Conservation (phyloP, 2,329 filamentous ascomycete species). For the Xylaria sp. region DNA sequence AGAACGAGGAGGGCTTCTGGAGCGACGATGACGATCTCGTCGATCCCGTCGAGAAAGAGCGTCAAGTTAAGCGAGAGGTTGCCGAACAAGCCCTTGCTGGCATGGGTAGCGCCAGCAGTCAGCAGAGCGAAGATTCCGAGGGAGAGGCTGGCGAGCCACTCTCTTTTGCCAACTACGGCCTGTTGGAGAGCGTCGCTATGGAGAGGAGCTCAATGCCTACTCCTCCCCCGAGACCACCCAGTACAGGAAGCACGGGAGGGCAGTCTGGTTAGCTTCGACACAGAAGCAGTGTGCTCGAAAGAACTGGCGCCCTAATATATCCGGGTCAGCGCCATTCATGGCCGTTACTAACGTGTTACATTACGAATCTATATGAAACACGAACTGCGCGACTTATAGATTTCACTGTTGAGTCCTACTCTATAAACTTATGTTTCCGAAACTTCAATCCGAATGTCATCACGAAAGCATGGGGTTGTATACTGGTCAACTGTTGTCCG, state of each 20-base stretch:
- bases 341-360: not conserved
- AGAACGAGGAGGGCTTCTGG: conserved; percentile 68
- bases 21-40: conserved; percentile 73
- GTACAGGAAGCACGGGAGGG: conserved; percentile 54
- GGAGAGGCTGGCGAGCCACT: conserved; percentile 46
- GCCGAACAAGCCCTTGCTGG: conserved; percentile 53
- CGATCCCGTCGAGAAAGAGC: conserved; percentile 68
- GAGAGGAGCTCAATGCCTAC: conserved; percentile 51
- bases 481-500: not conserved
- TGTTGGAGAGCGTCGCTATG: conserved; percentile 57
- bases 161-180: conserved; percentile 36
- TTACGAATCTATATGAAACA: conserved; percentile 5
- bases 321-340: conserved; percentile 7
- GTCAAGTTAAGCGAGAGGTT: conserved; percentile 60
- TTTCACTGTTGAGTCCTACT: not conserved
- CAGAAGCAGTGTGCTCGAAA: not conserved
- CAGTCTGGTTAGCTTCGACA: conserved; percentile 40
- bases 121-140: conserved; percentile 51
- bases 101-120: conserved; percentile 48
- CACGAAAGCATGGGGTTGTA: not conserved
- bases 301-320: conserved; percentile 4
- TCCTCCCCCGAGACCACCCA: conserved; percentile 55
- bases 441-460: not conserved
- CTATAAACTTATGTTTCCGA: not conserved
- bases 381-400: not conserved